Percentiles rank a stretch among this genome's conserved stretches.
Conservation (phyloP, 371 early-diverging fungal species). For the Haplosporangium sp. region DNA sequence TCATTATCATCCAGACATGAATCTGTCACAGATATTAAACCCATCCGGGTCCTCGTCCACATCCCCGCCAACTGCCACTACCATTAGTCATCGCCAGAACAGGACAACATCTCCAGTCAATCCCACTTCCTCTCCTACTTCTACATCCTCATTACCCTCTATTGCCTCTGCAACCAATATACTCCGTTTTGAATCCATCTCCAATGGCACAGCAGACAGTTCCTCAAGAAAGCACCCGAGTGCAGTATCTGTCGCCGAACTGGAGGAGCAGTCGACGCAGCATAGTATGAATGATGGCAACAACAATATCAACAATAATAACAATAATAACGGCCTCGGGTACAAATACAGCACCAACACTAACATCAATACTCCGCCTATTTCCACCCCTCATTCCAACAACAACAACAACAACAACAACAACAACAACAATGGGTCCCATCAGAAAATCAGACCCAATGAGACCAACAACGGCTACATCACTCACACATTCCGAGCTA, state of each 20-base stretch:
- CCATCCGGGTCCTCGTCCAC: conserved; percentile 31
- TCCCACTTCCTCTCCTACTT: background rate
- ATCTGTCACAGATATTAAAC: conserved; percentile 50
- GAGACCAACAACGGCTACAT: conserved; percentile 29
- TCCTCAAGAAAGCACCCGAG: conserved; percentile 35
- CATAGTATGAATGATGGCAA: background rate
- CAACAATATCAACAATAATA: background rate
- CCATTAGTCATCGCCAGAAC: conserved; percentile 9
- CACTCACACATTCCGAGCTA: conserved; percentile 40
- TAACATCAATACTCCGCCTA: no score
- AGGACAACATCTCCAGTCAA: conserved; percentile 15
- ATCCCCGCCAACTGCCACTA: background rate
- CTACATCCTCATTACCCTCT: conserved; percentile 4
- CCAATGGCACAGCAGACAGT: conserved; percentile 2
- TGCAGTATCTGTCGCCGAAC: conserved; percentile 36
- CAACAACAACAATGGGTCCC: background rate
- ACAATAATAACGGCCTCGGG: background rate
- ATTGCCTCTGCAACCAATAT: conserved; percentile 4
- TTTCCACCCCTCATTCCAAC: background rate
- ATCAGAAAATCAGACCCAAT: conserved; percentile 30
- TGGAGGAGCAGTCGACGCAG: conserved; percentile 16
- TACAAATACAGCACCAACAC: no score
- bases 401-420: background rate
- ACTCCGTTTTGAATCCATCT: conserved; percentile 15
- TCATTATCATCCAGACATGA: conserved; percentile 23